These are phyloP conservation scores for Funneliformis mosseae DNA, from an alignment of 192 early-diverging fungal species.

Conservation along the genomic window DNA sequence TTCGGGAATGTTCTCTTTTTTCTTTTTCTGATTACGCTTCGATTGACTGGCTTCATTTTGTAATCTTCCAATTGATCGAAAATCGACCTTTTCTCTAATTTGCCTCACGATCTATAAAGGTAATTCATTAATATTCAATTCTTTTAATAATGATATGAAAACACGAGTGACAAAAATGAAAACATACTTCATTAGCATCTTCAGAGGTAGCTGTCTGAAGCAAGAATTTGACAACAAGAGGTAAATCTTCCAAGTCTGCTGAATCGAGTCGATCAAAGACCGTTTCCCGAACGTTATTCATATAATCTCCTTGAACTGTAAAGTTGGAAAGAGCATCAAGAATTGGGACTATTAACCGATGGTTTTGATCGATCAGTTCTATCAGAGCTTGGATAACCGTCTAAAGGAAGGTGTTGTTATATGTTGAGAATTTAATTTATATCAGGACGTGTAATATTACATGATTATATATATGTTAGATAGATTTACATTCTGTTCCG, in stretches of 20 bases:
- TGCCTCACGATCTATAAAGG: constrained; percentile 42
- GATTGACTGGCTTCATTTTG: constrained; percentile 37
- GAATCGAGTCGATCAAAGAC: constrained; percentile 65
- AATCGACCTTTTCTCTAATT: constrained; percentile 65
- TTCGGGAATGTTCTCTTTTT: constrained; percentile 45
- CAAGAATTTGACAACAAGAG: constrained; percentile 72
- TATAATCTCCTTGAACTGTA: constrained; percentile 49
- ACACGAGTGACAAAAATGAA: background rate
- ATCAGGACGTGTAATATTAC: background rate
- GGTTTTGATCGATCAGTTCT: constrained; percentile 58
- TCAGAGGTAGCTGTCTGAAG: constrained; percentile 63
- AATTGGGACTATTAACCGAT: constrained; percentile 66
- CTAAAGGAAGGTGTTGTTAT: constrained; percentile 28
- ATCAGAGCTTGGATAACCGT: constrained; percentile 60
- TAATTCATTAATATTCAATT: background rate
- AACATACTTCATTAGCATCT: constrained; percentile 44
- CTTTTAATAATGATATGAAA: background rate
- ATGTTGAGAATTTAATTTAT: background rate
- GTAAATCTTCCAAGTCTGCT: constrained; percentile 70
- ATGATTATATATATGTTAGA: background rate
- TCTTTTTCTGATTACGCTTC: constrained; percentile 12
- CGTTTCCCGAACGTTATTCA: constrained; percentile 57
- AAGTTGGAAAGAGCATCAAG: constrained; percentile 74
- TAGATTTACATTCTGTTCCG: constrained; percentile 57
- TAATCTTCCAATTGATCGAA: constrained; percentile 58